Evolutionary conservation across 2,329 filamentous ascomycete species (phyloP), one percentile per base, ranked within the genome.

Genomic region (Hypoxylon sp.): DNA sequence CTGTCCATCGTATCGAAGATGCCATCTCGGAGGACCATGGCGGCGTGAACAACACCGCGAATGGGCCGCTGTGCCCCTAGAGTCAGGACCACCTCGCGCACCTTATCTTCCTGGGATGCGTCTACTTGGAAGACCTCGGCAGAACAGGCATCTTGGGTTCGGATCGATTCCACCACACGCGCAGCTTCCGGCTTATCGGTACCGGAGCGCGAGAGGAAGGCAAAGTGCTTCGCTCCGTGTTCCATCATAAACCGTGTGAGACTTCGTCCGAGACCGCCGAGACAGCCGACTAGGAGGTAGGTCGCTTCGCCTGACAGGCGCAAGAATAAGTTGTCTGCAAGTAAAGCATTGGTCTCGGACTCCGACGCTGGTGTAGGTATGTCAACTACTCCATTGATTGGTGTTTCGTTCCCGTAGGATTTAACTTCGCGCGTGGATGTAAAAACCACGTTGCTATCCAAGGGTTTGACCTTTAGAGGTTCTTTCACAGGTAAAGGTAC

Each of bases 211-310:
- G 71, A 74, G 8, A 79, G 61, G 63, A 78, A 78, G 47, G 73
- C 68, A 47, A 78, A 73, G 43, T 74, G 65, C 2, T 71, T 67
- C 5, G 74, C 76, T 16, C 77, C 77, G 8, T 70, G 71, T 5
- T 70, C 60, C 45, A 76, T 65, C 75, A 80, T 78, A 71, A 74
- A 78, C 2, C 61, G 67, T 1, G 71, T 70, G 12, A 79, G 61
- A 47, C 74, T 76, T 30, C 75, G 69, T 3, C 77, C 77, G 5
- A 80, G 65, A 14, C 76, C 76, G 21, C 77, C 77, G 11, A 72
- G 64, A 32, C 68, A 70, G 16, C 71, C 69, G 2, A 71, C 69
- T 5, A 73, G 65, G 5, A 72, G 56, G 47, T 73, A 73, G 2
- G 58, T 71, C 27, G 60, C 61, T 9, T 72, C 61, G 50, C 19